These are phyloP conservation scores for Cerioporus squamosus DNA, from an alignment of 1,284 basidiomycete species.

Conservation along the genomic window DNA sequence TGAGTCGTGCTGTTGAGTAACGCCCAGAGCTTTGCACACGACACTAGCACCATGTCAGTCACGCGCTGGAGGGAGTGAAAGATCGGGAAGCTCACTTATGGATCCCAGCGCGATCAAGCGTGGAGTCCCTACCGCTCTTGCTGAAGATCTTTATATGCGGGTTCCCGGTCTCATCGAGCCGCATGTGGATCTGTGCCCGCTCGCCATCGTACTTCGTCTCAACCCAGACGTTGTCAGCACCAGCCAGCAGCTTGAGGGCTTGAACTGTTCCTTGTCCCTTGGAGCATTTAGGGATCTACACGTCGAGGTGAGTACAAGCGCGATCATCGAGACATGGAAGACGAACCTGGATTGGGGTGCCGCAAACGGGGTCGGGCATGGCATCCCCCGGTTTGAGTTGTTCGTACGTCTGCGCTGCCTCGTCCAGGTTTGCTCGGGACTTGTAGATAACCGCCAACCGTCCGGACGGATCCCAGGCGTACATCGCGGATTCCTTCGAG, in stretches of 20 bases:
- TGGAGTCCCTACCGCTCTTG: slow-evolving; percentile 84
- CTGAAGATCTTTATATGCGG: slow-evolving; percentile 77
- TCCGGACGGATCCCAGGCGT: slow-evolving; percentile 66
- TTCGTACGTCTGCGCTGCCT: slow-evolving; percentile 47
- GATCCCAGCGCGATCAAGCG: slow-evolving; percentile 68
- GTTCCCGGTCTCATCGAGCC: slow-evolving; percentile 42
- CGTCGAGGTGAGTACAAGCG: not conserved
- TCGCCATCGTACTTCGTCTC: slow-evolving; percentile 94
- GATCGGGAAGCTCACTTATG: slow-evolving; percentile 53
- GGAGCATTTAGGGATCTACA: slow-evolving; percentile 79
- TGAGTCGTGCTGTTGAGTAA: slow-evolving; percentile 32
- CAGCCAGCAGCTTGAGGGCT: slow-evolving; percentile 54
- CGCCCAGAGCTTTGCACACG: slow-evolving; percentile 64
- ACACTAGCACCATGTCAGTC: slow-evolving; percentile 43
- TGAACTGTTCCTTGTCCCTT: slow-evolving; percentile 68
- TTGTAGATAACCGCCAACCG: slow-evolving; percentile 60
- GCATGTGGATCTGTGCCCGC: slow-evolving; percentile 85
- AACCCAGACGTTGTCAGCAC: slow-evolving; percentile 64
- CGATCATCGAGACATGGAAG: not conserved
- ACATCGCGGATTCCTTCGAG: slow-evolving; percentile 67
- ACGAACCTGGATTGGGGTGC: slow-evolving; percentile 59
- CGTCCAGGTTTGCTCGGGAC: slow-evolving; percentile 60
- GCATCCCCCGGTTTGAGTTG: slow-evolving; percentile 36
- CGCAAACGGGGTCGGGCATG: slow-evolving; percentile 39
- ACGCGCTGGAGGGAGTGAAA: not conserved